Base-by-base conservation (phyloP, 2,329 filamentous ascomycete genomes). In the Aspergillus sp. region DNA sequence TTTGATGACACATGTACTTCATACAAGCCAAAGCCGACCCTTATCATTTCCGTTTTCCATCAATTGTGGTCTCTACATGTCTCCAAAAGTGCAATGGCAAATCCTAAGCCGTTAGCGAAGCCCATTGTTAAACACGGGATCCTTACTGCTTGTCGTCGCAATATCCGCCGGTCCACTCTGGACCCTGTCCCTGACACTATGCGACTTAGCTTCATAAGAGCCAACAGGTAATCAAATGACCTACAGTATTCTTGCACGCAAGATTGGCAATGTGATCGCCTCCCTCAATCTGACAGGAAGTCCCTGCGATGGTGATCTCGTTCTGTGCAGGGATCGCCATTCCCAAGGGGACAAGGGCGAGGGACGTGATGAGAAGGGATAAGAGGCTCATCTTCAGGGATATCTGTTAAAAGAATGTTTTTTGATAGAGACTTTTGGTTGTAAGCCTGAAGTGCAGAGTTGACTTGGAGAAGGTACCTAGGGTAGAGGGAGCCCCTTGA, bases 81-180 rank as follows among this genome's bases (percentile, higher is more conserved):
- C 40, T 29, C 23, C 32, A 42, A 58, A 55, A 4, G 54, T 58
- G 43, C 56, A 58, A 42, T 58, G 56, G 10, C 56, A 58, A 17
- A 58, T 58, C 25, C 56, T 58, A 31, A 10, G 11, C 4, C 25
- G n/a, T 9, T 16, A 34, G n/a, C 19, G 16, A 3, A 9, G 25
- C 5, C 16, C 20, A 7, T 7, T 17, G 2, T n/a, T 9, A 5
- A 14, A 17, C 2, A n/a, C 4, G 17, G 19, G 40, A 40, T 38
- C 5, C 55, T n/a, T 56, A 59, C 57, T 50, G 50, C 32, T 52
- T 19, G 13, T 44, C 23, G 41, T 59, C 57, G 31, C 57, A 59
- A 43, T 56, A 58, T 4, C 57, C 57, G 7, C 55, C 57, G 1
- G 31, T 59, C 57, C 57, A 59, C 5, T 55, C 55, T 5, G 38